Conservation (phyloP, 805 yeast genomes). For the Ogataea siamensis region DNA sequence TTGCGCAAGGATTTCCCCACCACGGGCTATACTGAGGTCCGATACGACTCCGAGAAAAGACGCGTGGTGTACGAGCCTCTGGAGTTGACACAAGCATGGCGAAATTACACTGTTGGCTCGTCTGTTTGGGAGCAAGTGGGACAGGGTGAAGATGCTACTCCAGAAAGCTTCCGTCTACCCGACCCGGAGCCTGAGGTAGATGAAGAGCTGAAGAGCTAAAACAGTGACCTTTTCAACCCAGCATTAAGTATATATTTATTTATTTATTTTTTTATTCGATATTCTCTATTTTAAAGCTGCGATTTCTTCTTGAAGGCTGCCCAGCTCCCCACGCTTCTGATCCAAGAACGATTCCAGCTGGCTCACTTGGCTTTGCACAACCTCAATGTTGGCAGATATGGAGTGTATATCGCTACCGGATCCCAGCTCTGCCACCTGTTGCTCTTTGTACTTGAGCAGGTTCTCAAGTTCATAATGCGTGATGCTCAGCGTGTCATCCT, state of each 20-base stretch:
- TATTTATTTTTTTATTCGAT: slow-evolving; percentile 23
- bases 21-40: slow-evolving; percentile 86
- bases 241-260: too few species aligned
- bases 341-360: slow-evolving; percentile 67
- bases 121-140: slow-evolving; percentile 93
- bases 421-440: slow-evolving; percentile 44
- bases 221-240: too few species aligned
- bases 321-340: slow-evolving; percentile 60
- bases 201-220: slow-evolving; percentile 32
- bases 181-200: slow-evolving; percentile 68
- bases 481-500: slow-evolving; percentile 30
- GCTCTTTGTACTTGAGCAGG: slow-evolving; percentile 72
- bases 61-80: slow-evolving; percentile 86
- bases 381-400: slow-evolving; percentile 59
- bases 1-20: slow-evolving; percentile 91
- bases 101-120: slow-evolving; percentile 85
- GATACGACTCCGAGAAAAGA: slow-evolving; percentile 88
- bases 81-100: slow-evolving; percentile 89
- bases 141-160: slow-evolving; percentile 77
- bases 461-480: slow-evolving; percentile 72
- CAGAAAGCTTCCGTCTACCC: slow-evolving; percentile 79
- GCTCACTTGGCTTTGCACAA: slow-evolving; percentile 73
- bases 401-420: slow-evolving; percentile 43
- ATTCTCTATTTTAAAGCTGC: slow-evolving; percentile 15
- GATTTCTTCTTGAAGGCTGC: slow-evolving; percentile 41